Percentiles rank a stretch among this genome's conserved stretches.
Evolutionary conservation across 1,284 basidiomycete genomes (phyloP).

Genomic region (Jaminaea rosea): DNA sequence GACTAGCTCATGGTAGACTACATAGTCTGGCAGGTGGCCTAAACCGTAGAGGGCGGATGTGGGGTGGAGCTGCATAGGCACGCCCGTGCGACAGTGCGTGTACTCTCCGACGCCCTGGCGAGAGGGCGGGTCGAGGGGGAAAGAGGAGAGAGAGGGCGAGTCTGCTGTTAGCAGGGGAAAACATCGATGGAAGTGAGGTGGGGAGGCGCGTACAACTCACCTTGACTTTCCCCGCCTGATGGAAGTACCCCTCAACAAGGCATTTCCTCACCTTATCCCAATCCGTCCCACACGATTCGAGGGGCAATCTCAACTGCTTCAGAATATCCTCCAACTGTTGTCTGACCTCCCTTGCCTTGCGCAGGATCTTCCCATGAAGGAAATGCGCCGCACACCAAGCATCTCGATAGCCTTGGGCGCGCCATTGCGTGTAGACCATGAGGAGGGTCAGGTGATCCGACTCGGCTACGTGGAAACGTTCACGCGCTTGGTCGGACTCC

Average conservation of each 20-base stretch:
- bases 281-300: constrained; percentile 83
- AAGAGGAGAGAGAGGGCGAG: no score
- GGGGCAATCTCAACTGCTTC: constrained; percentile 90
- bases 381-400: constrained; percentile 92
- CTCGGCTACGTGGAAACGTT: constrained; percentile 97
- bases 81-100: constrained; percentile 89
- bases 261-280: constrained; percentile 95
- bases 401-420: constrained; percentile 78
- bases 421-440: constrained; percentile 56
- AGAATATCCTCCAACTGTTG: constrained; percentile 95
- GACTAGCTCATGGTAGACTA: constrained; percentile 78
- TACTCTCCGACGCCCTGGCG: constrained; percentile 98
- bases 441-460: constrained; percentile 64
- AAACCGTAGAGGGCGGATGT: constrained; percentile 92
- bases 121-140: no score
- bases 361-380: constrained; percentile 85
- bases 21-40: constrained; percentile 91
- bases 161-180: no score
- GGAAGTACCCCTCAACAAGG: constrained; percentile 96
- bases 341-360: constrained; percentile 93
- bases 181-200: no score
- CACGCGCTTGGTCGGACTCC: constrained; percentile 87
- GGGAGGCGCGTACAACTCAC: no score
- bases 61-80: constrained; percentile 76
- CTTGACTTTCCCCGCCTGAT: constrained; percentile 95